Evolutionary conservation across 2,329 filamentous ascomycete species (phyloP), one percentile per base, ranked within the genome.

Genomic region (Sclerotinia trifoliorum): DNA sequence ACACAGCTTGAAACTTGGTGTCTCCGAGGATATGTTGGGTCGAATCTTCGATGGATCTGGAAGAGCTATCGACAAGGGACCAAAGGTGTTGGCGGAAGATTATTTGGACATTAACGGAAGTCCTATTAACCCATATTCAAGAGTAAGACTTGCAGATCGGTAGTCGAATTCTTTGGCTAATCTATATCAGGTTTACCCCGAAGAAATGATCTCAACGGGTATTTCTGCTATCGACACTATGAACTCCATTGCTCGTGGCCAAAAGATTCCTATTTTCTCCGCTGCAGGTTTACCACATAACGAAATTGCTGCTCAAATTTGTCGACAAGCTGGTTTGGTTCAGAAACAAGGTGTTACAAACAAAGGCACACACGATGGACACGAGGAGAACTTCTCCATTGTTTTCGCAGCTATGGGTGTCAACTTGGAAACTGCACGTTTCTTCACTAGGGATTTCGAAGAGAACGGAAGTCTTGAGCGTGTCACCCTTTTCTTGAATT

Each of bases 351-450:
- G 93, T 64, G 80, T 88, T 66, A 90, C 93, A 48, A 96, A 92
- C 80, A 99, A 99, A 87, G 94, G 91, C 73, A 89, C 95, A 35
- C 95, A 99, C 78, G 96, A 99, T 78, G 94, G 89, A 68, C 95
- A 99, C 81, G 93, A 97, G 78, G 95, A 99, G 78, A 99, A 99
- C 85, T 99, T 99, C 86, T 97, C 94, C 70, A 99, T 99, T 77
- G 95, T 99, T 68, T 99, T 99, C 79, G 96, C 93, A 78, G 95
- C 95, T 78, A 99, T 99, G 95, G 95, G 95, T 93, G 95, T 99
- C 76, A 99, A 99, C 84, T 89, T 99, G 90, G 95, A 99, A 80
- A 99, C 95, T 44, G 92, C 91, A 76, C 91, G 95, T 76, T 99
- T 99, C 88, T 99, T 99, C 85, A 98, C 94, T 49, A 88, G 93